Evolutionary conservation across 2,329 filamentous ascomycete species (phyloP).

Genomic region (Aspergillus uvarum): DNA sequence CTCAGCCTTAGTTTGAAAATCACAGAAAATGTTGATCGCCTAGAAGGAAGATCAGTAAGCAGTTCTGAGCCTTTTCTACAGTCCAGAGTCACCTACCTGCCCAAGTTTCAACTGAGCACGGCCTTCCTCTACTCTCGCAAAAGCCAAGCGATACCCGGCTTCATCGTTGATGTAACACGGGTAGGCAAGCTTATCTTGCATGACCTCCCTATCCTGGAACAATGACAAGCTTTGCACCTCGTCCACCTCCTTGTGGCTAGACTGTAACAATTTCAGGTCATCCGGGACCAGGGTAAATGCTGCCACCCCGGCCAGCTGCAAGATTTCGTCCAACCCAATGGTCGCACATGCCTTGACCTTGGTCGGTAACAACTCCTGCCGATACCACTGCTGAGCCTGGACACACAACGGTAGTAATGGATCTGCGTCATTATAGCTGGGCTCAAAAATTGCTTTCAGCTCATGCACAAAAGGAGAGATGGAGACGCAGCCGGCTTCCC

Average conservation of each 20-base stretch:
- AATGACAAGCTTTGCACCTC: background rate
- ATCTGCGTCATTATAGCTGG: background rate
- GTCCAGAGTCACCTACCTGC: background rate
- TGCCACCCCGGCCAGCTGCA: conserved; percentile 1
- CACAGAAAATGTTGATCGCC: background rate
- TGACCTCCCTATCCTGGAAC: background rate
- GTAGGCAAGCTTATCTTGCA: background rate
- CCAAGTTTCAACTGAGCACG: background rate
- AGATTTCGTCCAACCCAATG: background rate
- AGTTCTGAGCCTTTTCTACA: background rate
- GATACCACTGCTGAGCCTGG: background rate
- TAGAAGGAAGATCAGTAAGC: background rate
- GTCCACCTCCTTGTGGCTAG: background rate
- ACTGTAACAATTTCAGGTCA: background rate
- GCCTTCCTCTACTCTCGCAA: background rate
- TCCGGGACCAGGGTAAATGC: background rate
- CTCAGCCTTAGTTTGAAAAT: background rate
- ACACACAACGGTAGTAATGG: background rate
- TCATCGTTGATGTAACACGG: conserved; percentile 1
- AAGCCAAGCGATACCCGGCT: background rate
- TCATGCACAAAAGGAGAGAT: conserved; percentile 63
- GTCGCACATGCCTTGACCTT: conserved; percentile 1
- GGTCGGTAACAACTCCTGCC: background rate
- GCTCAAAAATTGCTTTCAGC: conserved; percentile 14
- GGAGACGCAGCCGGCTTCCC: conserved; percentile 55